A percentile compares a stretch with the other conserved stretches of the same genome.
Conservation (phyloP, 495 filamentous ascomycete genomes). For the Trypethelium eluteriae region DNA sequence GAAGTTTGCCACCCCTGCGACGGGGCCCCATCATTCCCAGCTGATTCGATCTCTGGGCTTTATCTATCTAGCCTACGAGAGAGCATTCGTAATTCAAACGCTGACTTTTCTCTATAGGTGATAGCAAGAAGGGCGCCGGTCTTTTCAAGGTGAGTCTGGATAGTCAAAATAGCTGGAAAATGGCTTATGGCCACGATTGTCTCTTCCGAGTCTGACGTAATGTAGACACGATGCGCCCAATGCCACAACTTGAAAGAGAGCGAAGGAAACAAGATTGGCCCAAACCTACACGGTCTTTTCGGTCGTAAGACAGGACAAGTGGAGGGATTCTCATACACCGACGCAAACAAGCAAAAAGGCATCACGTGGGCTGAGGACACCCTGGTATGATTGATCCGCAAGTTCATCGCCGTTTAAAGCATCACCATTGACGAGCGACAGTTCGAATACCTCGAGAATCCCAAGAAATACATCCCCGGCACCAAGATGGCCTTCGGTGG, state of each 20-base stretch:
- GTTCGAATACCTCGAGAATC: conserved; percentile 87
- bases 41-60: not conserved
- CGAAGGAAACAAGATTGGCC: conserved; percentile 95
- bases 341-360: conserved; percentile 97
- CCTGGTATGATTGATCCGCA: conserved; percentile 54
- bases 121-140: conserved; percentile 92
- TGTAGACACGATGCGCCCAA: conserved; percentile 87
- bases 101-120: conserved; percentile 56
- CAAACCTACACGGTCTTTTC: conserved; percentile 93
- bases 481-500: conserved; percentile 99
- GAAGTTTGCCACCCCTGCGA: not conserved
- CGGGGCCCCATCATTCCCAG: not conserved
- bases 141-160: conserved; percentile 73
- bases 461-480: conserved; percentile 94
- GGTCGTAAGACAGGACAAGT: conserved; percentile 88
- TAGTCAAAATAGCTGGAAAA: not conserved
- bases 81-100: not conserved
- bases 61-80: not conserved
- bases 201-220: conserved; percentile 16
- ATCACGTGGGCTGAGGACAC: conserved; percentile 80
- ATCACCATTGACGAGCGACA: conserved; percentile 25
- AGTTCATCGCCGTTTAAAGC: not conserved
- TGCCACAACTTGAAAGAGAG: conserved; percentile 87
- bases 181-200: not conserved
- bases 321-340: conserved; percentile 94